These are phyloP conservation scores for Cylindricascospora bacillispora DNA, from an alignment of 1,139 yeast genomes.

Conservation along the genomic window DNA sequence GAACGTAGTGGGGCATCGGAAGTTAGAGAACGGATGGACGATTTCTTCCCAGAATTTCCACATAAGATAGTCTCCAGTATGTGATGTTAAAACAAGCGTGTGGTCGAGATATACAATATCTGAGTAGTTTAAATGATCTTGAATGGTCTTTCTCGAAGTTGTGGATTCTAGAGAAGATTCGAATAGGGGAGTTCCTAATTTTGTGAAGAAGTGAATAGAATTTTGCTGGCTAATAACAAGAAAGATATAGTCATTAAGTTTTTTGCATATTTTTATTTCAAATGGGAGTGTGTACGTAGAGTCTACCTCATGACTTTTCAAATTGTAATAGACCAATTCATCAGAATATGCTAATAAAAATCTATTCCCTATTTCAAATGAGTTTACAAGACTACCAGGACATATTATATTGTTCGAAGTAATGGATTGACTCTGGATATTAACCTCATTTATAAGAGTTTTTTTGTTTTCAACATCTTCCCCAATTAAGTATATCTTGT, in stretches of 20 bases:
- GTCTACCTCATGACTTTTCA: constrained; percentile 6
- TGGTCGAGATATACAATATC: constrained; percentile 16
- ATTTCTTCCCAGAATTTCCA: constrained; percentile 23
- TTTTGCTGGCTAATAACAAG: constrained; percentile 14
- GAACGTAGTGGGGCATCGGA: constrained; percentile 13
- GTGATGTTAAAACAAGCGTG: constrained; percentile 11
- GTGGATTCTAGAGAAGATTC: constrained; percentile 6
- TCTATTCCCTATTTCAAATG: constrained; percentile 8
- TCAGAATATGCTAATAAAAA: constrained; percentile 11
- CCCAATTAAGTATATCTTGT: constrained; percentile 19
- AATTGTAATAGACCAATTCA: constrained; percentile 12
- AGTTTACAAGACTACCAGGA: constrained; percentile 6
- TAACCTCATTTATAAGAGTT: constrained; percentile 9
- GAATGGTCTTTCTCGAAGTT: background rate
- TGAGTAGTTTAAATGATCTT: constrained; percentile 4
- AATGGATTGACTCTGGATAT: constrained; percentile 9
- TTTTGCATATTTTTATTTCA: constrained; percentile 11
- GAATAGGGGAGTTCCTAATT: constrained; percentile 20
- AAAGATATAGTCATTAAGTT: constrained; percentile 11
- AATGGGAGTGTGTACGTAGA: constrained; percentile 7
- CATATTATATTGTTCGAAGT: constrained; percentile 3
- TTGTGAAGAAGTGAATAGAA: constrained; percentile 13
- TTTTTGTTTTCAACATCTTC: constrained; percentile 5
- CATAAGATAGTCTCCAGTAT: constrained; percentile 15
- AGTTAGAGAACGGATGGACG: constrained; percentile 11